Conservation (phyloP, 1,284 basidiomycete species). For the Moniliophthora roreri region DNA sequence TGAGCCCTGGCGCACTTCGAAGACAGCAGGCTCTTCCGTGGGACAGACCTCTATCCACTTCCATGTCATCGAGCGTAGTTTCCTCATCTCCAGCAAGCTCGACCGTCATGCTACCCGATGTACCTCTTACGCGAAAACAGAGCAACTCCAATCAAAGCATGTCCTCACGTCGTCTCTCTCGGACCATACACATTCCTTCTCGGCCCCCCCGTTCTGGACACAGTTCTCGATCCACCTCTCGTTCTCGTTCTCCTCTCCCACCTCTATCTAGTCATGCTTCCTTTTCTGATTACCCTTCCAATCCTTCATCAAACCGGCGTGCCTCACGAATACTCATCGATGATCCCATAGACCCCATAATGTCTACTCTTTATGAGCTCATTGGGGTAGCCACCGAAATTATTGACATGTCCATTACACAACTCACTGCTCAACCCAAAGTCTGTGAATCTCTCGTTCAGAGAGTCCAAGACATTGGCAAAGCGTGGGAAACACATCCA, state of each 20-base stretch:
- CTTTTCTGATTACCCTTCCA: slow-evolving; percentile 57
- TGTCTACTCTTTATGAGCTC: slow-evolving; percentile 89
- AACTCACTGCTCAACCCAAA: slow-evolving; percentile 84
- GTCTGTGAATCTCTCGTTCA: slow-evolving; percentile 87
- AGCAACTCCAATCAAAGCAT: slow-evolving; percentile 48
- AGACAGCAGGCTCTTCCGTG: slow-evolving; percentile 65
- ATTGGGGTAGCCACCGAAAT: slow-evolving; percentile 96
- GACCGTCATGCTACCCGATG: slow-evolving; percentile 56
- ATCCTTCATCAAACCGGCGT: slow-evolving; percentile 60
- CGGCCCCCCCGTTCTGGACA: slow-evolving; percentile 70
- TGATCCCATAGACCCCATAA: slow-evolving; percentile 86
- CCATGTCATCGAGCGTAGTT: slow-evolving; percentile 50
- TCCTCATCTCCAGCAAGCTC: slow-evolving; percentile 59
- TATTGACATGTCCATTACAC: slow-evolving; percentile 83
- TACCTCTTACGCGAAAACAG: slow-evolving; percentile 63
- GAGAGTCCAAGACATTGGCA: slow-evolving; percentile 88
- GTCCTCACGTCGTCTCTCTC: slow-evolving; percentile 72
- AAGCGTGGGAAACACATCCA: slow-evolving; percentile 95
- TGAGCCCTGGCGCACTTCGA: slow-evolving; percentile 66
- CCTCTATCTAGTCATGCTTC: slow-evolving; percentile 63
- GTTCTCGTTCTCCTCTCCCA: slow-evolving; percentile 92
- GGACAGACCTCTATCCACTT: slow-evolving; percentile 55
- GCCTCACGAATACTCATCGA: slow-evolving; percentile 74
- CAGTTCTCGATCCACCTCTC: slow-evolving; percentile 94
- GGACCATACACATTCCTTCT: slow-evolving; percentile 75